A percentile compares a stretch with the other conserved stretches of the same genome.
Evolutionary conservation across 306 rosid species (phyloP).

Genomic region (Lathyrus tuberosus): DNA sequence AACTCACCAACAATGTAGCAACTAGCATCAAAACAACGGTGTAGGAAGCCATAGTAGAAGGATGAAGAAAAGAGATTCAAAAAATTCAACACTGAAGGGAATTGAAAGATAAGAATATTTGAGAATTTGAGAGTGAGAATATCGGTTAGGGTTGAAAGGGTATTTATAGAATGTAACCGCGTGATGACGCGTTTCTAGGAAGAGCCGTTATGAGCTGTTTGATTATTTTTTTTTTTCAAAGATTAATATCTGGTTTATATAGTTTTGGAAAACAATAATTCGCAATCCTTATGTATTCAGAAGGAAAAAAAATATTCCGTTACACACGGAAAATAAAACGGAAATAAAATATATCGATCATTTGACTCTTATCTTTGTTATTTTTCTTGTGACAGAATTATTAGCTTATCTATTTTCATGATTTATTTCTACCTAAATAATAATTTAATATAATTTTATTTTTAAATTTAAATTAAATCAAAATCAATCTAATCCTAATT

Average conservation of each 20-base stretch:
- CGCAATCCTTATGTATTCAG: too few relatives aligned
- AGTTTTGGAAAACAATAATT: too few relatives aligned
- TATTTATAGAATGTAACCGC: conserved; percentile 37
- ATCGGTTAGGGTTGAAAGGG: neutral
- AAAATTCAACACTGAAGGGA: neutral
- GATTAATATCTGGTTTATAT: neutral
- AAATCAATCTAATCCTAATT: too few relatives aligned
- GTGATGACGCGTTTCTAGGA: neutral
- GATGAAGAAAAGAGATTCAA: neutral
- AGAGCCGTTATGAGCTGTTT: conserved; percentile 35
- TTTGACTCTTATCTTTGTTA: too few relatives aligned
- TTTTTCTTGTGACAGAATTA: too few relatives aligned
- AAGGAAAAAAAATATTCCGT: too few relatives aligned
- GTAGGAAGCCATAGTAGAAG: conserved; percentile 47
- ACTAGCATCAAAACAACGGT: conserved; percentile 39
- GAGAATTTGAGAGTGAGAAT: neutral
- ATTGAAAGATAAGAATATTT: neutral
- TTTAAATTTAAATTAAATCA: too few relatives aligned
- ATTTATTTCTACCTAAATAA: too few relatives aligned
- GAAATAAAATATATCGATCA: too few relatives aligned
- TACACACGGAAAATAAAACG: too few relatives aligned
- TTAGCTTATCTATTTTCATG: too few relatives aligned
- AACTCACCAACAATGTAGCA: conserved; percentile 35
- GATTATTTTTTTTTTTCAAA: neutral
- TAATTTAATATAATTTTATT: too few relatives aligned